These are phyloP conservation scores for Balakata baccata DNA, from an alignment of 345 rosid genomes.

Conservation along the genomic window DNA sequence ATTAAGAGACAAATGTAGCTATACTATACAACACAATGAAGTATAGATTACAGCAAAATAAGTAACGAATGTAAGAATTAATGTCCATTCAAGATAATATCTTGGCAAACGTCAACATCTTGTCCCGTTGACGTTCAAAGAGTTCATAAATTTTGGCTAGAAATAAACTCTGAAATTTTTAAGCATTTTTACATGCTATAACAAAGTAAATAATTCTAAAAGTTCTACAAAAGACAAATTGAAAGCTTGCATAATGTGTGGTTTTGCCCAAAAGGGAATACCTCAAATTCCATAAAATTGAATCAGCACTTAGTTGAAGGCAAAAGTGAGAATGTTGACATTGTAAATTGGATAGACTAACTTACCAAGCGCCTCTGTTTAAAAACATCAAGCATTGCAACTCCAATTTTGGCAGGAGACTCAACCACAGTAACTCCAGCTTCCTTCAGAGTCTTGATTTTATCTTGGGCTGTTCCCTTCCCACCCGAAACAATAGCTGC, in stretches of 20 bases:
- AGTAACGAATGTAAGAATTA: no score
- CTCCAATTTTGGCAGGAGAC: constrained; percentile 89
- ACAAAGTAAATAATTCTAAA: neutral
- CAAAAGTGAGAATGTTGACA: neutral
- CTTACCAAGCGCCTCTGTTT: constrained; percentile 61
- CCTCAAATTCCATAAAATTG: neutral
- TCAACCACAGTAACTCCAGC: constrained; percentile 91
- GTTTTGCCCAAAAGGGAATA: no score
- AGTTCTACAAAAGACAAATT: neutral
- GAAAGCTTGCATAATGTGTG: neutral
- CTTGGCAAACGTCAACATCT: no score
- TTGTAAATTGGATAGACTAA: neutral
- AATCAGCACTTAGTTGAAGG: neutral
- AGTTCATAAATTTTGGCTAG: no score
- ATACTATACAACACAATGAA: no score
- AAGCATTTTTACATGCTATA: neutral
- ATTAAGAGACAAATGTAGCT: no score
- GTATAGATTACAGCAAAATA: no score
- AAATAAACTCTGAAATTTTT: no score
- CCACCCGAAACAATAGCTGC: constrained; percentile 95
- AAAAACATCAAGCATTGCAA: constrained; percentile 71
- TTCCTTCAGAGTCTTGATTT: constrained; percentile 73
- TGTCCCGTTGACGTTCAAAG: no score
- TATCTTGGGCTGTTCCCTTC: constrained; percentile 95
- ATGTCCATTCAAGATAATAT: no score